These are phyloP conservation scores for Xylaria sp. DNA, from an alignment of 2,329 filamentous ascomycete species.

Conservation along the genomic window DNA sequence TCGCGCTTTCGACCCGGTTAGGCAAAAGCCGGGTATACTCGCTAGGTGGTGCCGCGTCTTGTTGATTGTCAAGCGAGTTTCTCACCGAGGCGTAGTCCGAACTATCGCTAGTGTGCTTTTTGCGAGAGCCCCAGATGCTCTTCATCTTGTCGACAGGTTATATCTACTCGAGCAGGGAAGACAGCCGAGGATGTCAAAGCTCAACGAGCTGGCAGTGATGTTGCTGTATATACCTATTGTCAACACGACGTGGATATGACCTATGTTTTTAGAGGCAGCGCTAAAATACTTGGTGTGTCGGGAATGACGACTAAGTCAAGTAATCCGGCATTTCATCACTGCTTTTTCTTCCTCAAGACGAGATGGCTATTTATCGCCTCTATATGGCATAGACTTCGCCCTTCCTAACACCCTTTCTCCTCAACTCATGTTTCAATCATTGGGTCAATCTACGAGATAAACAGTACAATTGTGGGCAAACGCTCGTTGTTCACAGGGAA, in stretches of 20 bases:
- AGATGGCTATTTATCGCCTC: not conserved
- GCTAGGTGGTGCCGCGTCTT: constrained; percentile 42
- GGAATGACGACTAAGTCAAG: constrained; percentile 1
- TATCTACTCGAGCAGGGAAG: not conserved
- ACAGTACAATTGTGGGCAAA: not conserved
- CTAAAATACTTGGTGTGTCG: not conserved
- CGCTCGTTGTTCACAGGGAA: not conserved
- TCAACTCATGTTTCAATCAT: too few relatives aligned
- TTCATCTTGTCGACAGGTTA: constrained; percentile 33
- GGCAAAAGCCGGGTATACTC: constrained; percentile 72
- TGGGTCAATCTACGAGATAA: not conserved
- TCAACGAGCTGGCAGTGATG: constrained; percentile 9
- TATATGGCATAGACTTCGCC: not conserved
- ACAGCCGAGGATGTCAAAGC: not conserved
- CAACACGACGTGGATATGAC: not conserved
- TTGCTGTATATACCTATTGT: not conserved
- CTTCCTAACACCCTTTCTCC: not conserved
- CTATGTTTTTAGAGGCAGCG: not conserved
- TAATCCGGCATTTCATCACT: not conserved
- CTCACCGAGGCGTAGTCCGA: constrained; percentile 25
- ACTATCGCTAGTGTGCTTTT: constrained; percentile 26
- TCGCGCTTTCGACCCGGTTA: constrained; percentile 63
- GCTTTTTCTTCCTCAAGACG: not conserved
- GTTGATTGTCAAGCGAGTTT: constrained; percentile 34
- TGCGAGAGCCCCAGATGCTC: constrained; percentile 38